These are phyloP conservation scores for Pulveroboletus sp. DNA, from an alignment of 768 basidiomycete species.

Conservation along the genomic window DNA sequence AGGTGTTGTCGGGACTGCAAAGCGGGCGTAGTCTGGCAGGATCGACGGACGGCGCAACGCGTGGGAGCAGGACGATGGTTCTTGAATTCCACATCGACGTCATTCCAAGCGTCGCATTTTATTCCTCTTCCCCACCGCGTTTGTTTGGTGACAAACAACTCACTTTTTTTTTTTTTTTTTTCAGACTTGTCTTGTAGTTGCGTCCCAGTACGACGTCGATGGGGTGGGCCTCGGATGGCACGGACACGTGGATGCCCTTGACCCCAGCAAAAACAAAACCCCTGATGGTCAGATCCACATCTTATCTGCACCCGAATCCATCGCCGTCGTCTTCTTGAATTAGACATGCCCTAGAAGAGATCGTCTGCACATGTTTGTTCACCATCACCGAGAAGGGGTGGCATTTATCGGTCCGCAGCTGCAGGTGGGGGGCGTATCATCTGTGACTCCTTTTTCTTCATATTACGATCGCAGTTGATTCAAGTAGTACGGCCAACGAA, in stretches of 20 bases:
- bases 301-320: constrained; percentile 17
- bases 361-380: constrained; percentile 23
- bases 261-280: constrained; percentile 12
- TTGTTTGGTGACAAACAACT: too few species aligned
- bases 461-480: too few species aligned
- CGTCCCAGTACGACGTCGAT: too few species aligned
- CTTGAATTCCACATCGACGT: too few species aligned
- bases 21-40: too few species aligned
- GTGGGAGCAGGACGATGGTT: not conserved
- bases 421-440: not conserved
- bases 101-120: too few species aligned
- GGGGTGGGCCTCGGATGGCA: too few species aligned
- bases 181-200: too few species aligned
- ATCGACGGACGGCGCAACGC: too few species aligned
- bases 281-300: constrained; percentile 19
- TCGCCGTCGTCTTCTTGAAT: constrained; percentile 13
- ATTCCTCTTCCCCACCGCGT: too few species aligned
- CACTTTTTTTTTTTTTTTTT: too few species aligned
- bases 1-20: not conserved
- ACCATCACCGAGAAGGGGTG: constrained; percentile 18
- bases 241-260: constrained; percentile 16
- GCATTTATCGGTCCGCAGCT: constrained; percentile 8
- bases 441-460: too few species aligned
- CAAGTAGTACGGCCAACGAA: not conserved
- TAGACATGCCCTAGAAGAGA: constrained; percentile 14